These are phyloP conservation scores for Curvularia lunata DNA, from an alignment of 2,329 filamentous ascomycete species.

Conservation along the genomic window DNA sequence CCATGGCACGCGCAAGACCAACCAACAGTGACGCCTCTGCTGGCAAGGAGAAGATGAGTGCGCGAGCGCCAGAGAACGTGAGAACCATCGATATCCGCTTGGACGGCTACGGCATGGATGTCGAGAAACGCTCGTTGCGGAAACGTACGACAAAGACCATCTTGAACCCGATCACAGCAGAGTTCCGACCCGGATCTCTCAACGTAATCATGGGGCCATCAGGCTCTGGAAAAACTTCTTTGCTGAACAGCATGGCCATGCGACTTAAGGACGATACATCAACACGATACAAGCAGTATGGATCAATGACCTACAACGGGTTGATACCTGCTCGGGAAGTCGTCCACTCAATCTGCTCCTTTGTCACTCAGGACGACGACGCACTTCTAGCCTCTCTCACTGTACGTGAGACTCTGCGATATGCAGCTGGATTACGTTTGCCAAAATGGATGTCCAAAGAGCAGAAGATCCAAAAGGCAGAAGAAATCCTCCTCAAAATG, in stretches of 20 bases:
- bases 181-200: slow-evolving; percentile 70
- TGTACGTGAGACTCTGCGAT: slow-evolving; percentile 73
- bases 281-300: slow-evolving; percentile 67
- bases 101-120: slow-evolving; percentile 66
- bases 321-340: slow-evolving; percentile 71
- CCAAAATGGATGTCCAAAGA: slow-evolving; percentile 72
- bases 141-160: slow-evolving; percentile 62
- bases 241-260: slow-evolving; percentile 75
- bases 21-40: slow-evolving; percentile 65
- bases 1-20: slow-evolving; percentile 67
- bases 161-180: slow-evolving; percentile 69
- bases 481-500: slow-evolving; percentile 75
- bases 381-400: slow-evolving; percentile 76
- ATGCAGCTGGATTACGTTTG: slow-evolving; percentile 71
- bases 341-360: slow-evolving; percentile 74
- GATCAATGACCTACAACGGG: slow-evolving; percentile 73
- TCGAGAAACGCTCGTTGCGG: slow-evolving; percentile 65
- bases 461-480: slow-evolving; percentile 71
- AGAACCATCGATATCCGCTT: slow-evolving; percentile 70
- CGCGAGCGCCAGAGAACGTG: slow-evolving; percentile 59
- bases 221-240: slow-evolving; percentile 76
- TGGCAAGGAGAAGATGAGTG: slow-evolving; percentile 72
- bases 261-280: slow-evolving; percentile 67
- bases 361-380: slow-evolving; percentile 80
- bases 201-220: slow-evolving; percentile 84